phyloP scores from a whole-genome alignment of 2,329 filamentous ascomycete species.

The Penicillium sp. region DNA sequence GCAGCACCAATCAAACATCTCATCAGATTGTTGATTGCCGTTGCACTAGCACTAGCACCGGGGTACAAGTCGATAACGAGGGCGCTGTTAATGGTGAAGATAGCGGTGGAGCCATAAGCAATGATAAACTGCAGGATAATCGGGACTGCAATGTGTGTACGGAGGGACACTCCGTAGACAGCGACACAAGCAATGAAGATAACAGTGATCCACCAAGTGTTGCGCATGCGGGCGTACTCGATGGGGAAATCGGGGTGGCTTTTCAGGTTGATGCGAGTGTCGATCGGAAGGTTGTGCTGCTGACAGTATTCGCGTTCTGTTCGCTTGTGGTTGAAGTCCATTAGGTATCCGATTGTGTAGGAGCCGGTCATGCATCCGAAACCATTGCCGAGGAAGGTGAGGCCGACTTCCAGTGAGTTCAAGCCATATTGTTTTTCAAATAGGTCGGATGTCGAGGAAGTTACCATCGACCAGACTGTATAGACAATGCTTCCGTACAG shows the following conservation, averaged over 20 bases:
- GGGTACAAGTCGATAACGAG: constrained; percentile 41
- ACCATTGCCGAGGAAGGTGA: constrained; percentile 44
- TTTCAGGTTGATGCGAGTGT: constrained; percentile 30
- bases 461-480: constrained; percentile 51
- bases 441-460: constrained; percentile 42
- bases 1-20: constrained; percentile 39
- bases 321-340: constrained; percentile 43
- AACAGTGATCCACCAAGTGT: constrained; percentile 41
- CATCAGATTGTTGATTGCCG: constrained; percentile 38
- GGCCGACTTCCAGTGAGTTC: constrained; percentile 40
- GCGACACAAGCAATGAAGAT: constrained; percentile 38
- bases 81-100: constrained; percentile 37
- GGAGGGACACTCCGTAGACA: constrained; percentile 32
- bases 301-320: constrained; percentile 35
- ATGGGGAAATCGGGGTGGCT: constrained; percentile 43
- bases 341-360: constrained; percentile 42
- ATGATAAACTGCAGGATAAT: constrained; percentile 41
- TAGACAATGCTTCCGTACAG: constrained; percentile 48
- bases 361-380: constrained; percentile 45
- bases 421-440: constrained; percentile 42
- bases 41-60: constrained; percentile 35
- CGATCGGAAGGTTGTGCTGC: constrained; percentile 29
- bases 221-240: constrained; percentile 38
- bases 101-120: constrained; percentile 35
- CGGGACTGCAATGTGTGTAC: constrained; percentile 33